Percentiles rank a stretch among this genome's conserved stretches.
These are phyloP conservation scores for Falciphora oryzae DNA, from an alignment of 2,329 filamentous ascomycete genomes.

Conservation along the genomic window DNA sequence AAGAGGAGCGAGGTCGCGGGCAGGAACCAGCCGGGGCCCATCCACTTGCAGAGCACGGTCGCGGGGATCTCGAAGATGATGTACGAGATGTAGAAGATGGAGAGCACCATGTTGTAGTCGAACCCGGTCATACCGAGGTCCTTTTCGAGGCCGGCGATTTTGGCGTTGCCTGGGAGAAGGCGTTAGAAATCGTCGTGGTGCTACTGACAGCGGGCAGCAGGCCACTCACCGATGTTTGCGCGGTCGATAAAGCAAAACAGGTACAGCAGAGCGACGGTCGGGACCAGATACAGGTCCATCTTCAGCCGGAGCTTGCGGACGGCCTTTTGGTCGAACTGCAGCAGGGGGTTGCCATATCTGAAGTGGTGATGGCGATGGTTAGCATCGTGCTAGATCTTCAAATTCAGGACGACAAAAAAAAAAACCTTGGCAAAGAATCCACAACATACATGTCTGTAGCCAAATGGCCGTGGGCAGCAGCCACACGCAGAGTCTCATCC, in stretches of 20 bases:
- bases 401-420: neutral
- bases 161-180: conserved; percentile 55
- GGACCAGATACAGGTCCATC: conserved; percentile 60
- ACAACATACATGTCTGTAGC: conserved; percentile 39
- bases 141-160: conserved; percentile 56
- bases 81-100: conserved; percentile 67
- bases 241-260: conserved; percentile 71
- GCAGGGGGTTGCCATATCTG: conserved; percentile 43
- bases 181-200: neutral
- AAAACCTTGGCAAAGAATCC: neutral
- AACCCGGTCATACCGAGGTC: conserved; percentile 55
- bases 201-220: neutral
- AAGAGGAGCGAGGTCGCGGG: conserved; percentile 57
- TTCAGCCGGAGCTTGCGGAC: conserved; percentile 56
- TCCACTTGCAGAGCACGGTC: conserved; percentile 63
- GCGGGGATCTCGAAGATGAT: conserved; percentile 67
- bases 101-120: conserved; percentile 65
- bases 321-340: conserved; percentile 50
- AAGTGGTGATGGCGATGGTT: neutral
- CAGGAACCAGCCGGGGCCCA: conserved; percentile 68
- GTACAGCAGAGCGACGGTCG: conserved; percentile 61
- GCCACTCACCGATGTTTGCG: conserved; percentile 59
- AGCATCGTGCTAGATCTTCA: neutral
- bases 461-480: conserved; percentile 36
- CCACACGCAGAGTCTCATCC: conserved; percentile 14